Conservation (phyloP, 306 rosid species). For the Dalbergia cultrata region DNA sequence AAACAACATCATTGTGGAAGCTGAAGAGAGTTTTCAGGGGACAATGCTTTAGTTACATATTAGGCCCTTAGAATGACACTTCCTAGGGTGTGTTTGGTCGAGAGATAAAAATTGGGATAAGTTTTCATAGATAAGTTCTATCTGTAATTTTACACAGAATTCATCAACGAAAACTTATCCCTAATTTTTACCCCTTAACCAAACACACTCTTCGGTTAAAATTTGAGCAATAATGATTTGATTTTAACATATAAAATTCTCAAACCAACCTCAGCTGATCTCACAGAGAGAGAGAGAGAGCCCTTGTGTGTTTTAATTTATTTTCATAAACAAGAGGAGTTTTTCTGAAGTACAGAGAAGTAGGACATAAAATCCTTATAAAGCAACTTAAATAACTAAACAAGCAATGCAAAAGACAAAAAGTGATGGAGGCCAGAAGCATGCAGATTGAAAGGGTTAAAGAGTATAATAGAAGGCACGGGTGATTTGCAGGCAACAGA, state of each 20-base stretch:
- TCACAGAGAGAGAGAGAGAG: background rate
- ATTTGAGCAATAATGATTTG: background rate
- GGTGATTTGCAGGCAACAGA: too few relatives aligned
- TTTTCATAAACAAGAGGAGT: background rate
- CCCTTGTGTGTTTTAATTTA: background rate
- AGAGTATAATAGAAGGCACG: too few relatives aligned
- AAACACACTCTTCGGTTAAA: too few relatives aligned
- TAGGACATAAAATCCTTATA: background rate
- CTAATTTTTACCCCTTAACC: too few relatives aligned
- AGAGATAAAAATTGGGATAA: too few relatives aligned
- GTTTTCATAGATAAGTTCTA: too few relatives aligned
- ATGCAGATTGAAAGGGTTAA: too few relatives aligned
- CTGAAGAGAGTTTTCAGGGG: background rate
- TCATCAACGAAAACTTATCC: too few relatives aligned
- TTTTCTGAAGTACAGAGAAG: background rate
- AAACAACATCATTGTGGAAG: background rate
- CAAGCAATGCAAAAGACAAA: background rate
- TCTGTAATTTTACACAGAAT: too few relatives aligned
- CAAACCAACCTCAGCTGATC: background rate
- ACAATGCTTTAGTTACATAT: background rate
- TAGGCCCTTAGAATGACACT: background rate
- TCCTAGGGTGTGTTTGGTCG: background rate
- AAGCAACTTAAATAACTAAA: background rate
- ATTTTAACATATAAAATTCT: background rate
- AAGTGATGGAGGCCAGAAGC: background rate